Evolutionary conservation across 257 asterid genomes (phyloP).

Genomic region (Handroanthus guayacan): DNA sequence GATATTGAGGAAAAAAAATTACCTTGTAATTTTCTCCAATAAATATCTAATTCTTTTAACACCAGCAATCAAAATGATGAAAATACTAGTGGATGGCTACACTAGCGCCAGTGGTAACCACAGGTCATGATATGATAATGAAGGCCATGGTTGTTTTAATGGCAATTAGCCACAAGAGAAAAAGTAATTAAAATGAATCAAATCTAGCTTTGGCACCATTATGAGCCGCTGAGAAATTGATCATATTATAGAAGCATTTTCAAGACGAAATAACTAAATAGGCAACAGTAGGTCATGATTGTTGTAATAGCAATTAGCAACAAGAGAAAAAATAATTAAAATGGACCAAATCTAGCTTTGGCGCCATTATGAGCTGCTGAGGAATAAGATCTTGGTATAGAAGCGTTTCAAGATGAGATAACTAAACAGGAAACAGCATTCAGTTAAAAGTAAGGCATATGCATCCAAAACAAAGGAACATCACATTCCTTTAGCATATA

Average conservation of each 20-base stretch:
- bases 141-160: constrained; percentile 6
- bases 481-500: constrained; percentile 7
- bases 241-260: too few relatives aligned
- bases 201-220: too few relatives aligned
- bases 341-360: too few relatives aligned
- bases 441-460: constrained; percentile 19
- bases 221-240: too few relatives aligned
- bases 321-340: too few relatives aligned
- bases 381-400: constrained; percentile 2
- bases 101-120: constrained; percentile 7
- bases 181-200: too few relatives aligned
- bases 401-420: constrained; percentile 20
- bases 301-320: too few relatives aligned
- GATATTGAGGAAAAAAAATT: background rate
- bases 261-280: too few relatives aligned
- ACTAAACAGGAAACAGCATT: constrained; percentile 5
- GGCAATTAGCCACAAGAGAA: too few relatives aligned
- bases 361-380: constrained; percentile 16
- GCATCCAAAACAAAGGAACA: constrained; percentile 22
- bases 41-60: constrained; percentile 14
- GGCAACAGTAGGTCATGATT: too few relatives aligned
- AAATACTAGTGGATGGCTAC: constrained; percentile 13
- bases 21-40: constrained; percentile 1
- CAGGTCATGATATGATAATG: constrained; percentile 5
- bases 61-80: constrained; percentile 20